These are phyloP conservation scores for Amylostereum areolatum DNA, from an alignment of 1,284 basidiomycete species.

Conservation along the genomic window DNA sequence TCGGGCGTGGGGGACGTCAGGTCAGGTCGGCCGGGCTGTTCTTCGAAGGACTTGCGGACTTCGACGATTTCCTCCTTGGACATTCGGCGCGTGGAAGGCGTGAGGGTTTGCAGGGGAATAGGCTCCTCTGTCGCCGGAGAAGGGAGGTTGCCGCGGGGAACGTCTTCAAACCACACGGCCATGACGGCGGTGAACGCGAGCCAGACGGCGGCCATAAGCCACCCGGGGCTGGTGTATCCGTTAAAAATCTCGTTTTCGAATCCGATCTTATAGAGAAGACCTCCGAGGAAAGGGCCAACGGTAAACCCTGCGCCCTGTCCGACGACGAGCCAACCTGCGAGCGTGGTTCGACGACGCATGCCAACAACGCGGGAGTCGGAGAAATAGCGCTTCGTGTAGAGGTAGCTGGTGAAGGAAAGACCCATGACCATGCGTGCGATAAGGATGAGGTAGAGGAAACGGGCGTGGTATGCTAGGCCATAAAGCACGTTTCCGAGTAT, in stretches of 20 bases:
- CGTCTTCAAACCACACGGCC: constrained; percentile 46
- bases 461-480: constrained; percentile 37
- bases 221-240: constrained; percentile 62
- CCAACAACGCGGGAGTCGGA: constrained; percentile 64
- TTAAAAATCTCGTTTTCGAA: constrained; percentile 46
- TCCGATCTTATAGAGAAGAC: constrained; percentile 53
- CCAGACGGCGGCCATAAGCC: constrained; percentile 58
- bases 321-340: constrained; percentile 59
- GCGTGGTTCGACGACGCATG: constrained; percentile 53
- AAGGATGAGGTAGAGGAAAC: constrained; percentile 44
- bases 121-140: constrained; percentile 3
- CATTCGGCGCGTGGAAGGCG: neutral
- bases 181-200: constrained; percentile 43
- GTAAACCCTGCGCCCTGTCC: constrained; percentile 62
- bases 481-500: constrained; percentile 39
- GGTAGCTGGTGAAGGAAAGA: constrained; percentile 39
- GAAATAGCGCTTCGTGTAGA: constrained; percentile 56
- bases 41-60: neutral
- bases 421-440: constrained; percentile 44
- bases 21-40: constrained; percentile 10
- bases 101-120: neutral
- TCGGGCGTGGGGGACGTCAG: neutral
- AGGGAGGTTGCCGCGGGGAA: constrained; percentile 17
- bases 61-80: constrained; percentile 1
- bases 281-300: constrained; percentile 61